These are phyloP conservation scores for Ophiostoma triangulosporum DNA, from an alignment of 2,329 filamentous ascomycete genomes.

Conservation along the genomic window DNA sequence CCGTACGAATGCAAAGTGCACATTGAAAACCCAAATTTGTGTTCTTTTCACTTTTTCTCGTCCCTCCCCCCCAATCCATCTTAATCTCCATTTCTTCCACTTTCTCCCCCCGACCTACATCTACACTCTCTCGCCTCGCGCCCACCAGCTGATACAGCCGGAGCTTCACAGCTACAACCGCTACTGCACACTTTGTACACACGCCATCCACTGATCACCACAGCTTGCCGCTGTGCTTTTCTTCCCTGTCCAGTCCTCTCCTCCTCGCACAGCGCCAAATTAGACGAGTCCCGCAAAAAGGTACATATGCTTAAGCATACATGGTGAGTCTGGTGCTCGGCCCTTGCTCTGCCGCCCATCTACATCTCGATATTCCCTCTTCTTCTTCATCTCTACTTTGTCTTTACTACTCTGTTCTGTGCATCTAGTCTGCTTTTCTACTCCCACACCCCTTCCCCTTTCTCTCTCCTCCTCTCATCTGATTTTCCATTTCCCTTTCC, in stretches of 20 bases:
- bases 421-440: too few species aligned
- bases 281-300: conserved; percentile 7
- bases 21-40: too few species aligned
- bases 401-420: not conserved
- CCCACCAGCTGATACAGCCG: not conserved
- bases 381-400: not conserved
- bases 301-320: not conserved
- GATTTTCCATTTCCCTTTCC: not conserved
- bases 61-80: not conserved
- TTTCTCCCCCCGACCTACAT: not conserved
- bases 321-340: too few species aligned
- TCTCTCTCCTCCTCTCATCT: not conserved
- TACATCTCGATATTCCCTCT: too few species aligned
- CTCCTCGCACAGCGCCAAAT: conserved; percentile 4
- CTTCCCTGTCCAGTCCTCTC: not conserved
- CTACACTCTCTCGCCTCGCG: not conserved
- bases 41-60: not conserved
- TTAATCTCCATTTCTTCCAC: not conserved
- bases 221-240: conserved; percentile 4
- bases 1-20: too few species aligned
- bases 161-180: not conserved
- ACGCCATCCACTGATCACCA: not conserved
- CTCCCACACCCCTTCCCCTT: conserved; percentile 3
- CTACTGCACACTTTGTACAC: not conserved
- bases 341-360: too few species aligned